These are phyloP conservation scores for Naematelia aurantialba DNA, from an alignment of 768 basidiomycete genomes.

Conservation along the genomic window DNA sequence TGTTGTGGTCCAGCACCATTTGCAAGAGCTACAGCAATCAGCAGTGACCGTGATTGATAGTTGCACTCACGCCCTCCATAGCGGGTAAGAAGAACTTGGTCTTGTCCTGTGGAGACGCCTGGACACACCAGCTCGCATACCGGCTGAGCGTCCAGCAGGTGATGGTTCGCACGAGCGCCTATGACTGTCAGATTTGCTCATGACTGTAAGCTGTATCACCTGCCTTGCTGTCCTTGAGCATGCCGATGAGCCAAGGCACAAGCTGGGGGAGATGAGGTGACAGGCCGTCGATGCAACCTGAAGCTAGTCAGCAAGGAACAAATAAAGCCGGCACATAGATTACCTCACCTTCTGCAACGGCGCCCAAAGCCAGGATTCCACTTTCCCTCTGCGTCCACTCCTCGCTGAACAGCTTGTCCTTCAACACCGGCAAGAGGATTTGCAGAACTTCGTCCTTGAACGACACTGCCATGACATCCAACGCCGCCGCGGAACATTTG, in stretches of 20 bases:
- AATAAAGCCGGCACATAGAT: constrained; percentile 1
- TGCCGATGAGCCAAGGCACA: constrained; percentile 86
- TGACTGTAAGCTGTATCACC: constrained; percentile 9
- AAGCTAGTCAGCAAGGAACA: constrained; percentile 1
- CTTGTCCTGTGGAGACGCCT: constrained; percentile 75
- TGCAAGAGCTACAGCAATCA: constrained; percentile 71
- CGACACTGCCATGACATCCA: constrained; percentile 92
- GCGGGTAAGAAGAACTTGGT: constrained; percentile 89
- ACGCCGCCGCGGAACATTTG: constrained; percentile 94
- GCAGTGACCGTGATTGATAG: not conserved
- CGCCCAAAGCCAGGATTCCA: constrained; percentile 90
- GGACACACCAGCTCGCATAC: constrained; percentile 91
- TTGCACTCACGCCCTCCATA: constrained; percentile 81
- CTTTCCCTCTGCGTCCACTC: constrained; percentile 89
- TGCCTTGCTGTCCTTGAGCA: constrained; percentile 87
- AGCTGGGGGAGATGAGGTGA: constrained; percentile 91
- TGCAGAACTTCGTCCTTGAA: constrained; percentile 86
- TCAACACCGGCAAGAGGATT: constrained; percentile 80
- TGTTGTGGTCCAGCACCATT: constrained; percentile 97
- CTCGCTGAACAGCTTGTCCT: constrained; percentile 92
- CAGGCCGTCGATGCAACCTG: constrained; percentile 93
- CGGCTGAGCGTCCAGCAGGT: constrained; percentile 99
- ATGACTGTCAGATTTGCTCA: not conserved
- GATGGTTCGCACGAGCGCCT: constrained; percentile 96
- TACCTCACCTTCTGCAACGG: constrained; percentile 96